These are phyloP conservation scores for Clavispora asparagi DNA, from an alignment of 805 yeast species.

Conservation along the genomic window DNA sequence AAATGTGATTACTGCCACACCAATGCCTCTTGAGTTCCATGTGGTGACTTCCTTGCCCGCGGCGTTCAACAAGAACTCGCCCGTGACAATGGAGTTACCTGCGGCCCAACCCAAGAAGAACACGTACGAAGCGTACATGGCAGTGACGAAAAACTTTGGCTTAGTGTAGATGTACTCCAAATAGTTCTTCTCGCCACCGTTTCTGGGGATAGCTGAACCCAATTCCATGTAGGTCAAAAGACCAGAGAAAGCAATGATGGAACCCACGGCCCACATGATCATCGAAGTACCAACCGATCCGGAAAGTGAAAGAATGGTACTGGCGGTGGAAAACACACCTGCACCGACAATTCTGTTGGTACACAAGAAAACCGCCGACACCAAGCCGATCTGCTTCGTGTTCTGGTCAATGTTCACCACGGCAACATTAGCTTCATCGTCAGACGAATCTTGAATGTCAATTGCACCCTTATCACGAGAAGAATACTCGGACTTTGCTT, in stretches of 20 bases:
- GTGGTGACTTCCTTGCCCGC: conserved; percentile 62
- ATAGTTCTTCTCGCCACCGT: conserved; percentile 85
- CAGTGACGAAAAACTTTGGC: conserved; percentile 62
- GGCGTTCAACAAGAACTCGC: conserved; percentile 71
- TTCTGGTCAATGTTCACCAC: conserved; percentile 39
- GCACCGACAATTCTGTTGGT: conserved; percentile 19
- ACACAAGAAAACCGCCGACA: conserved; percentile 30
- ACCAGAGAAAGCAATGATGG: conserved; percentile 51
- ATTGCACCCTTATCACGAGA: background rate
- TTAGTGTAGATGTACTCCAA: conserved; percentile 63
- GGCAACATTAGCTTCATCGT: conserved; percentile 12
- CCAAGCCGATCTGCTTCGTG: conserved; percentile 39
- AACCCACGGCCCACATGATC: conserved; percentile 71
- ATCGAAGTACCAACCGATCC: conserved; percentile 73
- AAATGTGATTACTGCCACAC: conserved; percentile 67
- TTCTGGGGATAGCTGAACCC: conserved; percentile 70
- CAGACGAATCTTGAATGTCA: conserved; percentile 4
- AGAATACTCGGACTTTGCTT: background rate
- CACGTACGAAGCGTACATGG: conserved; percentile 59
- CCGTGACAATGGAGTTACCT: conserved; percentile 76
- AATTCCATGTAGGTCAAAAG: conserved; percentile 70
- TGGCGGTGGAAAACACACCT: conserved; percentile 17
- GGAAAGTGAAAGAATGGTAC: conserved; percentile 21
- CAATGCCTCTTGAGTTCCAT: conserved; percentile 77
- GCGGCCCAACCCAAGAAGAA: conserved; percentile 83